Evolutionary conservation across 2,329 filamentous ascomycete genomes (phyloP).

Genomic region (Dichotomopilus funicola): DNA sequence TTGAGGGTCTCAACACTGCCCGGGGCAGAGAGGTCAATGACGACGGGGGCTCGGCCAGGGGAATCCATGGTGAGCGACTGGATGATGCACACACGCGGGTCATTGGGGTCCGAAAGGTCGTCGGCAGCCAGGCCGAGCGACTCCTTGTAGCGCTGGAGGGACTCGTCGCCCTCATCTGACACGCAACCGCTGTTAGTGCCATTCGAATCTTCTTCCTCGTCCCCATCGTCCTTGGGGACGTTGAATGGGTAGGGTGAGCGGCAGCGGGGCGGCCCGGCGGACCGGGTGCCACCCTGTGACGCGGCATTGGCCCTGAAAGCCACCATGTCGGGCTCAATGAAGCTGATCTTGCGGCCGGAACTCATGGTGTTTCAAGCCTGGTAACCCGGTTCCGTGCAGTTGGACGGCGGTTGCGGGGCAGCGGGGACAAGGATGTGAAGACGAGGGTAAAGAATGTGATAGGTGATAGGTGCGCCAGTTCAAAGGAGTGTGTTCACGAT

Average conservation of each 20-base stretch:
- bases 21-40: constrained; percentile 74
- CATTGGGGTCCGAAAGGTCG: constrained; percentile 67
- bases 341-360: constrained; percentile 8
- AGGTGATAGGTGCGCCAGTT: neutral
- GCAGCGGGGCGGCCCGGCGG: neutral
- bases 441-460: neutral
- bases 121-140: constrained; percentile 80
- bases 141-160: constrained; percentile 94
- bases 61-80: constrained; percentile 83
- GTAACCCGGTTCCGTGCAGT: neutral
- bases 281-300: too few species aligned
- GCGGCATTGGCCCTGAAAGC: neutral
- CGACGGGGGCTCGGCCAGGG: constrained; percentile 73
- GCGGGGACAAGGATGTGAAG: neutral
- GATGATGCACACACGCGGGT: constrained; percentile 89
- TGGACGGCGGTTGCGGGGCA: neutral
- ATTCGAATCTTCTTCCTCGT: constrained; percentile 1
- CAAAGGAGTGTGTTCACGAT: neutral
- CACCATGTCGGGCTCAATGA: constrained; percentile 6
- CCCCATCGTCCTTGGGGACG: constrained; percentile 3
- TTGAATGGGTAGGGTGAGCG: constrained; percentile 13
- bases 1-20: constrained; percentile 74
- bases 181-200: constrained; percentile 9
- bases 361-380: constrained; percentile 7
- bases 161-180: constrained; percentile 71